These are phyloP conservation scores for Achaetomiella virescens DNA, from an alignment of 495 filamentous ascomycete species.

Conservation along the genomic window DNA sequence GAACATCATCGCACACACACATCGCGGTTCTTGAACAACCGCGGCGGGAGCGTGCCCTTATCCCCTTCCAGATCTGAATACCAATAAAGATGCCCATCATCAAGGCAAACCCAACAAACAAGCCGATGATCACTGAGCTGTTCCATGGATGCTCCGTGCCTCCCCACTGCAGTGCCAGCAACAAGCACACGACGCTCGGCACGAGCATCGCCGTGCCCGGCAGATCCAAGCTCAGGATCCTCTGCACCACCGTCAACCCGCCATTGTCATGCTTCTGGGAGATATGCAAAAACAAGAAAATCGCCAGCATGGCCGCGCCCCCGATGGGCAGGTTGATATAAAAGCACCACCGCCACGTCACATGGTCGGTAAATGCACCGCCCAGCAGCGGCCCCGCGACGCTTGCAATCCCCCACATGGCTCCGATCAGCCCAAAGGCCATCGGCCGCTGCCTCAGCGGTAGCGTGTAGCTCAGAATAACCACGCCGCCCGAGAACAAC, in stretches of 20 bases:
- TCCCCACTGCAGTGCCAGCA: conserved; percentile 63
- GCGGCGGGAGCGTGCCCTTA: conserved; percentile 50
- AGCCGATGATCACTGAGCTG: conserved; percentile 34
- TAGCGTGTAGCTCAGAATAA: conserved; percentile 63
- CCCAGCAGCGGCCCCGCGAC: conserved; percentile 40
- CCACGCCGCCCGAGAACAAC: conserved; percentile 48
- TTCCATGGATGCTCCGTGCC: conserved; percentile 51
- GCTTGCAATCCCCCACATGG: conserved; percentile 73
- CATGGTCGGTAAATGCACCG: conserved; percentile 42
- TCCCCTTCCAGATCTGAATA: conserved; percentile 46
- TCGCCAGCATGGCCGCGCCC: conserved; percentile 47
- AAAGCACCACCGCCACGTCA: conserved; percentile 54
- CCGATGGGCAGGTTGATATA: conserved; percentile 60
- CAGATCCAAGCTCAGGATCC: conserved; percentile 48
- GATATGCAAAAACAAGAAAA: conserved; percentile 49
- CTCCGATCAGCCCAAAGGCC: conserved; percentile 71
- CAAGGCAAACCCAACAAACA: conserved; percentile 45
- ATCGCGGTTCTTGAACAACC: conserved; percentile 51
- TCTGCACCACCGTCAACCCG: conserved; percentile 26
- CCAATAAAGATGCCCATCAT: conserved; percentile 44
- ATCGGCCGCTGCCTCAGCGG: conserved; percentile 63
- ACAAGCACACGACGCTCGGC: conserved; percentile 46
- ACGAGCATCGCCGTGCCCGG: conserved; percentile 47
- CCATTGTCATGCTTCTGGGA: conserved; percentile 27
- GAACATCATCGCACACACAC: conserved; percentile 50